A percentile compares a stretch with the other conserved stretches of the same genome.
phyloP scores from a whole-genome alignment of 2,329 filamentous ascomycete genomes.

The Paecilomyces variotii region DNA sequence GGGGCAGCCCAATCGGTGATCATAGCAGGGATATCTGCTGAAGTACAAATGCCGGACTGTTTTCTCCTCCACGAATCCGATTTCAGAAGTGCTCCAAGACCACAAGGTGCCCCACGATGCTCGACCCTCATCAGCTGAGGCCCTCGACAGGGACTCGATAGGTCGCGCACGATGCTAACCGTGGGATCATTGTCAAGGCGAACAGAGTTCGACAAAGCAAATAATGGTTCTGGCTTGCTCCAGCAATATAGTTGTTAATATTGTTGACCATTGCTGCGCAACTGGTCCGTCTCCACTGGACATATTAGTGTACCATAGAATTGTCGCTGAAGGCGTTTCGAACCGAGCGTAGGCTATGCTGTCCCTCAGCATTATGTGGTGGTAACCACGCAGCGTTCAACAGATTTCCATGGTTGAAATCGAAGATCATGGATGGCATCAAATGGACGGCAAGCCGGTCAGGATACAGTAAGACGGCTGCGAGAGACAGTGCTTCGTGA shows the following conservation, averaged over 20 bases:
- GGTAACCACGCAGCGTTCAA: neutral
- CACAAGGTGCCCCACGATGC: slow-evolving; percentile 20
- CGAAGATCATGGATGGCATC: neutral
- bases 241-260: neutral
- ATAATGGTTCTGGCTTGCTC: neutral
- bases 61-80: slow-evolving; percentile 22
- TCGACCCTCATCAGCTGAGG: slow-evolving; percentile 17
- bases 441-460: neutral
- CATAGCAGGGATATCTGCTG: slow-evolving; percentile 30
- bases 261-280: neutral
- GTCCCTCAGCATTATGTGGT: neutral
- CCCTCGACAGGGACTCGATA: neutral
- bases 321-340: neutral
- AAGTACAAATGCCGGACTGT: slow-evolving; percentile 18
- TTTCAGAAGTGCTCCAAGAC: slow-evolving; percentile 21
- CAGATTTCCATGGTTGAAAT: neutral
- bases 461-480: neutral
- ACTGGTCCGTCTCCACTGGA: neutral
- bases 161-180: neutral
- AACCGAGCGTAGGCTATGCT: neutral
- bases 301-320: neutral
- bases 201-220: neutral
- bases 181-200: neutral
- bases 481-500: neutral
- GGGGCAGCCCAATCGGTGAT: slow-evolving; percentile 32